Percentiles rank a stretch among this genome's conserved stretches.
Conservation (phyloP, 768 basidiomycete genomes). For the Pseudohyphozyma bogoriensis region DNA sequence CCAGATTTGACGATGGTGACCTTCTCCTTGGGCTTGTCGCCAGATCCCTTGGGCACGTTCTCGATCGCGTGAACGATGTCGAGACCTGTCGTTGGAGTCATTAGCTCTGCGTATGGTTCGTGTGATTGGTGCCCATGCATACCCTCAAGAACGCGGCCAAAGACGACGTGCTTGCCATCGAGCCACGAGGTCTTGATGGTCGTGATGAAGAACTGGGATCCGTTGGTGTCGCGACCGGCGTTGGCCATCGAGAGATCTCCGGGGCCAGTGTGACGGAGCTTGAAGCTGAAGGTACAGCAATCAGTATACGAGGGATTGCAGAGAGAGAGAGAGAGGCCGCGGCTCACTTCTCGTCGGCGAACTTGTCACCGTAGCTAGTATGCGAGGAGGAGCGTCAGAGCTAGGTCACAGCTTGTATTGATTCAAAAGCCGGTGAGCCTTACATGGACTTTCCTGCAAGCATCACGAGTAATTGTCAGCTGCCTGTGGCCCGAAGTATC, state of each 20-base stretch:
- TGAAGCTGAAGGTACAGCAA: constrained; percentile 52
- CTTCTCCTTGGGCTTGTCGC: constrained; percentile 65
- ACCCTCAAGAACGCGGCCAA: constrained; percentile 36
- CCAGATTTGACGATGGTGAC: constrained; percentile 75
- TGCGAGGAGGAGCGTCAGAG: too few relatives aligned
- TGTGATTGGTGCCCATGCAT: not conserved
- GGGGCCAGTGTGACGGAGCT: constrained; percentile 81
- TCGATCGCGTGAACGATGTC: constrained; percentile 41
- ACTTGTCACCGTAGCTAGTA: constrained; percentile 82
- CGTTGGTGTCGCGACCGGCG: constrained; percentile 34
- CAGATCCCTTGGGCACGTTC: constrained; percentile 56
- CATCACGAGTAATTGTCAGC: not conserved
- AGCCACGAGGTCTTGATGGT: constrained; percentile 31
- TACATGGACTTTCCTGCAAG: too few relatives aligned
- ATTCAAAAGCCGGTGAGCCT: too few relatives aligned
- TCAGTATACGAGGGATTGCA: not conserved
- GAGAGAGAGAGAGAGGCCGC: not conserved
- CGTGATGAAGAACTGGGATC: constrained; percentile 28
- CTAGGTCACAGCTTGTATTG: too few relatives aligned
- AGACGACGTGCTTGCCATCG: constrained; percentile 44
- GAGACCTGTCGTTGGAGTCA: not conserved
- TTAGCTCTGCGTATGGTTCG: too few relatives aligned
- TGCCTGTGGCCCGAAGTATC: not conserved
- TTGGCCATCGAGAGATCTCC: constrained; percentile 83
- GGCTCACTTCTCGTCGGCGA: constrained; percentile 76